phyloP scores from a whole-genome alignment of 108 stramenopile genomes.

The Skeletonema costatum region DNA sequence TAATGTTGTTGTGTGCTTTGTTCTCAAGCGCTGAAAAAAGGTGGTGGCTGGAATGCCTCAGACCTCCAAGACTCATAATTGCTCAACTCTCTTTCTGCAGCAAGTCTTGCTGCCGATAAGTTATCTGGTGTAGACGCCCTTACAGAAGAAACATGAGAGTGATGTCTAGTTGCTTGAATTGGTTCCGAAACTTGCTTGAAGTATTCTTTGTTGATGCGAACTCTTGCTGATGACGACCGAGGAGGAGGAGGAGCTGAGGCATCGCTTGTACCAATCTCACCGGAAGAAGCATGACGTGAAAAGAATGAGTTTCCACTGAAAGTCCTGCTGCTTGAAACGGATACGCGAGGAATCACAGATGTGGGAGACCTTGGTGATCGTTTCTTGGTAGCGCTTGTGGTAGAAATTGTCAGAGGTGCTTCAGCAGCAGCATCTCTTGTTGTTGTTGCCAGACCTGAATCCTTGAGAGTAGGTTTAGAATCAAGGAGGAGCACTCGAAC shows the following conservation, averaged over 20 bases:
- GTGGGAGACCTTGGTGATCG: constrained; percentile 39
- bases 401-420: background rate
- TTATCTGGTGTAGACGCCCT: background rate
- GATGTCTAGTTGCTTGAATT: background rate
- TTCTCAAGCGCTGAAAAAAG: constrained; percentile 43
- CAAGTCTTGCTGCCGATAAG: constrained; percentile 15
- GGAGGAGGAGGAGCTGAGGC: constrained; percentile 2
- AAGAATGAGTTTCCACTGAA: constrained; percentile 30
- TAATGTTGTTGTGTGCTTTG: background rate
- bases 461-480: background rate
- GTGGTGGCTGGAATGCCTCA: constrained; percentile 38
- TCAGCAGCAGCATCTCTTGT: background rate
- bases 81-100: constrained; percentile 16
- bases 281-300: constrained; percentile 10
- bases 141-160: background rate
- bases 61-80: constrained; percentile 14
- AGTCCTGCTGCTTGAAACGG: constrained; percentile 4
- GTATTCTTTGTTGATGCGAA: constrained; percentile 20
- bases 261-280: background rate
- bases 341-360: constrained; percentile 27
- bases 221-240: background rate
- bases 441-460: background rate
- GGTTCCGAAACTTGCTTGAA: constrained; percentile 37
- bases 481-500: constrained; percentile 32
- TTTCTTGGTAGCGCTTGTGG: constrained; percentile 8